phyloP scores from a whole-genome alignment of 2,329 filamentous ascomycete genomes.

The Diplodia intermedia region DNA sequence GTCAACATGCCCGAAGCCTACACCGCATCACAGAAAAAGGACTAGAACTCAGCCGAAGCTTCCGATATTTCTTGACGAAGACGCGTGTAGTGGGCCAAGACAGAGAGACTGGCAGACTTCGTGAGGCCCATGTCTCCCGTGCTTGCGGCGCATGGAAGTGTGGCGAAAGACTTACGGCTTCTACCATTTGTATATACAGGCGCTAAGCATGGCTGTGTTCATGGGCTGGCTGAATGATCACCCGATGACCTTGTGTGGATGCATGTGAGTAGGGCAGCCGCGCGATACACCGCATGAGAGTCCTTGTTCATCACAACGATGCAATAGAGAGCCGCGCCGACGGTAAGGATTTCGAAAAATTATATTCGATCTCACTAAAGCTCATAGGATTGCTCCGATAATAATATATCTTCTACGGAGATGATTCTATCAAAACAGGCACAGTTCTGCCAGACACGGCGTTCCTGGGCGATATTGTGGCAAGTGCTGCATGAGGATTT shows the following conservation, averaged over 20 bases:
- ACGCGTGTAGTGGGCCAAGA: too few species aligned
- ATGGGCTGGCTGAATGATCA: neutral
- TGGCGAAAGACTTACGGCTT: too few species aligned
- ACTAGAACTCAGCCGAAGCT: too few species aligned
- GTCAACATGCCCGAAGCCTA: too few species aligned
- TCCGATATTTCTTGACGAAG: too few species aligned
- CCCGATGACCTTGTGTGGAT: neutral
- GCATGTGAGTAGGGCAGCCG: neutral
- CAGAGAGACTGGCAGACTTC: too few species aligned
- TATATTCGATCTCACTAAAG: neutral
- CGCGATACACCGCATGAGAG: neutral
- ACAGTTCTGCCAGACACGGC: neutral
- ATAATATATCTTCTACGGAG: neutral
- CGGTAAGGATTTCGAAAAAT: neutral
- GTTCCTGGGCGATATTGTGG: neutral
- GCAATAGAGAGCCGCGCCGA: neutral
- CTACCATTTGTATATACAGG: too few species aligned
- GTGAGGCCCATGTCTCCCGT: too few species aligned
- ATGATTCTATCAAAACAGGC: neutral
- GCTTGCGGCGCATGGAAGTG: too few species aligned
- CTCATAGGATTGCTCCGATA: conserved; percentile 8
- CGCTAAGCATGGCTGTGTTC: neutral
- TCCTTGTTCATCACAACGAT: neutral
- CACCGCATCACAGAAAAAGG: too few species aligned
- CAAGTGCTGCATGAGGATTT: neutral